Base-by-base conservation (phyloP, 768 basidiomycete genomes). In the Podaxis pistillaris region DNA sequence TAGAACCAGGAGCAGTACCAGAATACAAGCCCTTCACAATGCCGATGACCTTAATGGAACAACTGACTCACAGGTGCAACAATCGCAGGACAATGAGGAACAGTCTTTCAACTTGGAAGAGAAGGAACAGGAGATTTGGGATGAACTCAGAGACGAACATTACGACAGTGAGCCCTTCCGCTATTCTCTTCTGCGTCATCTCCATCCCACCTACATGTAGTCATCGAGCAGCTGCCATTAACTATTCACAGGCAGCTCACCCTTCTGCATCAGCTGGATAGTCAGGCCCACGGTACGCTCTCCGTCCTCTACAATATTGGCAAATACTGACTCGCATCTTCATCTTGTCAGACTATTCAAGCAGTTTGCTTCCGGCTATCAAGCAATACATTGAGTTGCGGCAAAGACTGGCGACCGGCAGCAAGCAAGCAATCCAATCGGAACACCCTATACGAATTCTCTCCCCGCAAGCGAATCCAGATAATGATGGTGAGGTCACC, bases 171-270 rank as follows among this genome's bases (percentile, higher is more conserved):
- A 54, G 79, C 64, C 38, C 22, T 37, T 49, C 17, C 36, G 37
- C 53, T 15, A 11, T 33, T 5, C 38, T 52, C 17, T 6, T 37
- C 36, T 38, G 17, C 17, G 54, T 56, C 37, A 37, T 47, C 58
- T 56, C 37, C 40, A 26, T 22, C 41, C 50, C 4, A 17, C 47
- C 50, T 62, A 56, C 36, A 24, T 50, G 11, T 62, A 94, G 92
- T 87, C 53, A 80, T 93, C 56, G 90, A 92, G 63, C 90, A 93
- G 70, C 74, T 94, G 7, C 93, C 93, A 0, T 74, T 92, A 58
- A 86, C 88, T 28, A 71, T 94, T 22, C 86, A 89, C 63, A 79
- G 93, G 49, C 87, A 88, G 57, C 87, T 86, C 68, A 79, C 82
- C 33, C 76, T 94, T 33, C 81, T 93, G 73, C 78, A 80, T 6